Evolutionary conservation across 805 yeast species (phyloP), one percentile per base, ranked within the genome.

Genomic region (Kluyveromyces lactis): DNA sequence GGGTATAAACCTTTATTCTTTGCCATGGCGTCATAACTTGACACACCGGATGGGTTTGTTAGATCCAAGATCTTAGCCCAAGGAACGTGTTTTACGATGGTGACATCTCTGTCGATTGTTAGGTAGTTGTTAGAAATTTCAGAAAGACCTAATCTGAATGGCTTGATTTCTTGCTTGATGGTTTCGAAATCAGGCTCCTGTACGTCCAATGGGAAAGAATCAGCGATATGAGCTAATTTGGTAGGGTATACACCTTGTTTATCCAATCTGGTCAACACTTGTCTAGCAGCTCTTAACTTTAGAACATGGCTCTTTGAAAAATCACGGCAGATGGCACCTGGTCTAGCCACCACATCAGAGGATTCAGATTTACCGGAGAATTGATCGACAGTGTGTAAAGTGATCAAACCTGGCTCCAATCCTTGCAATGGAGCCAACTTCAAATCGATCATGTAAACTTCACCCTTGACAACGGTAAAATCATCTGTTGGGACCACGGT

Each of bases 211-310:
- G 89, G 89, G 72, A 80, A 81, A 30, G 62, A 52, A 18, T 69
- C 67, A 12, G 86, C 72, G 34, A 85, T 65, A 63, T 85, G 81
- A 28, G 86, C 71, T 49, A 89, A 71, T 63, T 86, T 90, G 71
- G 90, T 86, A 42, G 98, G 97, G 62, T 77, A 90, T 26, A 92
- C 97, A 19, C 95, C 84, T 35, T 73, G 67, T 49, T 73, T 76
- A 62, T 87, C 95, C 48, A 86, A 75, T 44, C 73, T 73, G 26
- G 77, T 69, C 48, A 89, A 69, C 41, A 87, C 69, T 45, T 71
- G 73, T 60, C 95, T 77, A 8, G 95, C 72, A 18, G 85, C 70
- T 56, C 74, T 79, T 51, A 90, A 68, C 56, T 81, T 86, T 56
- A 90, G 72, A 42, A 75, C 80, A 58, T 89, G 85, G 31, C 73